Conservation (phyloP, 257 asterid species). For the Plantago major region DNA sequence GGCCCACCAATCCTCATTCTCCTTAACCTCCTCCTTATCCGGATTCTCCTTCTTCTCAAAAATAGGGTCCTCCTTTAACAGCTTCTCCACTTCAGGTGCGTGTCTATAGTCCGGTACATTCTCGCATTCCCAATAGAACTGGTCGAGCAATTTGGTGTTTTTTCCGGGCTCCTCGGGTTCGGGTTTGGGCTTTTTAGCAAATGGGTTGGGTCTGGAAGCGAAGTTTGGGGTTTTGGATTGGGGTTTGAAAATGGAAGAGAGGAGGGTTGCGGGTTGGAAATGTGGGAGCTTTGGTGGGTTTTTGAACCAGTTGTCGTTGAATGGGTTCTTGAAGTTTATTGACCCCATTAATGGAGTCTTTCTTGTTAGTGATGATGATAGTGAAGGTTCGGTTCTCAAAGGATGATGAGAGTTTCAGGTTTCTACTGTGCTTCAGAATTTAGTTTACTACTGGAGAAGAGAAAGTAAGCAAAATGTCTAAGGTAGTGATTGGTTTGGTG, state of each 20-base stretch:
- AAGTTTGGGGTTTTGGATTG: constrained; percentile 43
- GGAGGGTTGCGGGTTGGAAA: constrained; percentile 47
- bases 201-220: constrained; percentile 65
- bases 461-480: no score
- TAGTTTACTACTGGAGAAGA: no score
- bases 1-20: constrained; percentile 78
- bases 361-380: no score
- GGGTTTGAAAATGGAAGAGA: constrained; percentile 47
- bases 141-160: constrained; percentile 61
- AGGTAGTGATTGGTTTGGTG: no score
- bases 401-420: no score
- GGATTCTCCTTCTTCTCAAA: constrained; percentile 73
- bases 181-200: constrained; percentile 35
- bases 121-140: constrained; percentile 83
- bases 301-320: constrained; percentile 71
- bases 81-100: constrained; percentile 67
- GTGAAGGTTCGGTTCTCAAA: neutral
- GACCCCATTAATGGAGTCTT: constrained; percentile 50
- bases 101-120: constrained; percentile 75
- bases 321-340: constrained; percentile 68
- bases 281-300: constrained; percentile 50
- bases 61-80: constrained; percentile 64
- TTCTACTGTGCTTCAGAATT: no score
- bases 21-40: constrained; percentile 66
- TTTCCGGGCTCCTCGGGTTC: constrained; percentile 48